phyloP scores from a whole-genome alignment of 139 green algal genomes.

The Chlorella sorokiniana region DNA sequence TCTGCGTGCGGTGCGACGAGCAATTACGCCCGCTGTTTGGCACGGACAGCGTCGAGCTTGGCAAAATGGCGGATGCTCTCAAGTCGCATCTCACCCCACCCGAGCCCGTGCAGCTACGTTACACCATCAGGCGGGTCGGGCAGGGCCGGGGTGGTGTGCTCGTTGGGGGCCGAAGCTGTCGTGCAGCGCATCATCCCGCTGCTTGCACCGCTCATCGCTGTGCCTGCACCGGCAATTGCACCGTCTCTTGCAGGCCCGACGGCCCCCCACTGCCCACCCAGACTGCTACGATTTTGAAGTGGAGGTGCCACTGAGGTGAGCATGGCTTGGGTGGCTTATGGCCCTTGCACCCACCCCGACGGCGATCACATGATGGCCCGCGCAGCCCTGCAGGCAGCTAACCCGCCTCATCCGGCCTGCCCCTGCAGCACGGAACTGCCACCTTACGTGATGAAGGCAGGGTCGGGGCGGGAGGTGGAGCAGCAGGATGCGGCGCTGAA shows the following conservation, averaged over 20 bases:
- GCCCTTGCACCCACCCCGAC: not conserved
- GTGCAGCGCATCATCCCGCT: not conserved
- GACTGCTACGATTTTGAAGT: conserved; percentile 65
- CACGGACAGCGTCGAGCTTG: conserved; percentile 3
- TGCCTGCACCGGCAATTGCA: not conserved
- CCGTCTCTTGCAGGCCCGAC: not conserved
- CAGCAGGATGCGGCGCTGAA: conserved; percentile 30
- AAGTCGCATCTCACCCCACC: conserved; percentile 7
- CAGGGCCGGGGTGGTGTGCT: not conserved
- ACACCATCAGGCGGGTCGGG: not conserved
- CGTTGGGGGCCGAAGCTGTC: not conserved
- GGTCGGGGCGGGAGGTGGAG: not conserved
- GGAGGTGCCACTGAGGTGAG: conserved; percentile 48
- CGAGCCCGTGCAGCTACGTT: not conserved
- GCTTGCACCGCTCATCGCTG: not conserved
- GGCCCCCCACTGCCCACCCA: conserved; percentile 31
- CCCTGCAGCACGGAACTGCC: conserved; percentile 27
- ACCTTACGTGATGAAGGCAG: conserved; percentile 12
- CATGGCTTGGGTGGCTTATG: not conserved
- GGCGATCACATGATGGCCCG: not conserved
- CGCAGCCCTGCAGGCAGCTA: not conserved
- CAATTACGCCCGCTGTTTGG: conserved; percentile 20
- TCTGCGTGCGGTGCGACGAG: conserved; percentile 24
- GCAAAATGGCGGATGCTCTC: not conserved
- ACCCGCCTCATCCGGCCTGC: not conserved